Percentiles rank a stretch among this genome's conserved stretches.
Conservation (phyloP, 768 basidiomycete species). For the Fomitopsis serialis region DNA sequence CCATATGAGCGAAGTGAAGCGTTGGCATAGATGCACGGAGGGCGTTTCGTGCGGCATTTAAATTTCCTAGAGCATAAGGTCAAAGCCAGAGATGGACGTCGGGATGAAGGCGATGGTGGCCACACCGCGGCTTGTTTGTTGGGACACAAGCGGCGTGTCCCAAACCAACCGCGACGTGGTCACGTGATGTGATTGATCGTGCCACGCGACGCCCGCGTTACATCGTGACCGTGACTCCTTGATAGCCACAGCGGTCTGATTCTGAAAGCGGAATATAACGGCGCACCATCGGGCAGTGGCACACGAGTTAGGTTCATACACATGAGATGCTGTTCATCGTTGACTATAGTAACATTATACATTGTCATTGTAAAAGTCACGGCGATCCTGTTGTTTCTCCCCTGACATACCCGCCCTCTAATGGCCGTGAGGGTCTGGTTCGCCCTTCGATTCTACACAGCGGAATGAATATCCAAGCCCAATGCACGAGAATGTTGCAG, state of each 20-base stretch:
- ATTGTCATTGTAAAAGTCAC: neutral
- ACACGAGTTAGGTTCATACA: neutral
- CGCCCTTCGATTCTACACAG: conserved; percentile 61
- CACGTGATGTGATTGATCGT: conserved; percentile 10
- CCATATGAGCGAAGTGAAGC: conserved; percentile 74
- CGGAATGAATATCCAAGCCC: conserved; percentile 1
- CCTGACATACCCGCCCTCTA: conserved; percentile 27
- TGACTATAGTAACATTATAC: neutral
- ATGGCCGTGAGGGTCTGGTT: conserved; percentile 74
- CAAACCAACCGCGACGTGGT: conserved; percentile 17
- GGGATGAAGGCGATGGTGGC: neutral
- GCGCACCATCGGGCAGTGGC: neutral
- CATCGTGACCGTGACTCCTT: neutral
- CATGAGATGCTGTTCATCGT: neutral
- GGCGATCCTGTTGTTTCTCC: neutral
- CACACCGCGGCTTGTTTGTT: neutral
- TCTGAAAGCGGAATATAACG: neutral
- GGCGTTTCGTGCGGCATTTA: conserved; percentile 54
- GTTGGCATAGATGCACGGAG: conserved; percentile 55
- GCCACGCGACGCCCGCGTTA: neutral
- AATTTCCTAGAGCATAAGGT: conserved; percentile 15
- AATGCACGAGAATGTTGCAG: neutral
- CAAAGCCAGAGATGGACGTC: neutral
- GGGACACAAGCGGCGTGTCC: neutral
- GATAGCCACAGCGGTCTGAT: neutral